phyloP scores from a whole-genome alignment of 192 early-diverging fungal genomes.

The Rhizophagus sp. region DNA sequence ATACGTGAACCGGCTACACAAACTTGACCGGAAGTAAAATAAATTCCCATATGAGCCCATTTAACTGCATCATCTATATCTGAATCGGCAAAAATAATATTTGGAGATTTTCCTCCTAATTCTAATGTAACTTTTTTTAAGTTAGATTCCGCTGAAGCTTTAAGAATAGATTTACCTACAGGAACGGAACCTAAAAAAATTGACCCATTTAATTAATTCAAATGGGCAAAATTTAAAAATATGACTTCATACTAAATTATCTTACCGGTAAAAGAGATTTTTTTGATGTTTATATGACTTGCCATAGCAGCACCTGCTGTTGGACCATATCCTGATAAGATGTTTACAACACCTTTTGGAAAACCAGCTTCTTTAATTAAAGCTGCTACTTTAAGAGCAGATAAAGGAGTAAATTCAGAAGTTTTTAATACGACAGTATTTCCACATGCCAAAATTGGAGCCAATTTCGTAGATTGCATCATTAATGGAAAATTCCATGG shows the following conservation, averaged over 20 bases:
- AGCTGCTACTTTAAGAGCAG: constrained; percentile 62
- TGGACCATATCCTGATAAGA: constrained; percentile 77
- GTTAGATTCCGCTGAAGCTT: constrained; percentile 57
- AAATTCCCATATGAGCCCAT: constrained; percentile 67
- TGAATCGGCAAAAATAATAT: constrained; percentile 76
- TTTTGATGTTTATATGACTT: constrained; percentile 63
- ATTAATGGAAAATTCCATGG: constrained; percentile 76
- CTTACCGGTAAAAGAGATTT: constrained; percentile 80
- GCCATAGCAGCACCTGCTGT: constrained; percentile 71
- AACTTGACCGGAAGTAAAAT: constrained; percentile 83
- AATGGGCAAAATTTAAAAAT: too few relatives aligned
- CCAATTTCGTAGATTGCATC: constrained; percentile 81
- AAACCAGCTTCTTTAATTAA: constrained; percentile 70
- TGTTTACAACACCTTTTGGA: constrained; percentile 80
- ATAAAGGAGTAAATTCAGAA: constrained; percentile 67
- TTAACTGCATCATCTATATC: constrained; percentile 73
- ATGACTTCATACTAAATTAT: too few relatives aligned
- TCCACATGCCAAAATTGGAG: constrained; percentile 57
- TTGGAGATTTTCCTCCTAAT: constrained; percentile 89
- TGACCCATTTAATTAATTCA: too few relatives aligned
- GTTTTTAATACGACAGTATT: constrained; percentile 81
- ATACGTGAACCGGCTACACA: constrained; percentile 79
- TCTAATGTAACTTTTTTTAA: constrained; percentile 83
- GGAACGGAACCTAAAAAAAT: constrained; percentile 56
- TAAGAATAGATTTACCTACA: constrained; percentile 65